Base-by-base conservation (phyloP, 371 early-diverging fungal species). In the Mortierella sp. region DNA sequence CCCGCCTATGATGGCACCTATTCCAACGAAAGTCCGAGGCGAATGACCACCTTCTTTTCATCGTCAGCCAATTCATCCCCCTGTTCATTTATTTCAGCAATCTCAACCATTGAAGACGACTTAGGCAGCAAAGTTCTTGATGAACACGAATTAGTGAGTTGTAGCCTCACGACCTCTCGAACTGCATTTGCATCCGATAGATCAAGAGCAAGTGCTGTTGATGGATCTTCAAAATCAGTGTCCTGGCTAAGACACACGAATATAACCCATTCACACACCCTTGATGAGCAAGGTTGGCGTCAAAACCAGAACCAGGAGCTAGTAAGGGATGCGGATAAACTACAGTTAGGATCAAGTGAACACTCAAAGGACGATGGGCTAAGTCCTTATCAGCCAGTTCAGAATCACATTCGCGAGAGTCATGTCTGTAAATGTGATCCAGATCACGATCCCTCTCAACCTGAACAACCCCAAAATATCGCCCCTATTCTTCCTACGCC, bases 1-100 rank as follows among this genome's bases (percentile, higher is more conserved):
- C 33, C n/a, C 38, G 24, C 19, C 11, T 9, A 38, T 13, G 48
- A 41, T 32, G 22, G 11, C 32, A 36, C 10, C 13, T 32, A 43
- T 1, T 5, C 53, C 4, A 28, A 19, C 24, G 45, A 48, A 22
- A 68, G 69, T 40, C 67, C 71, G 22, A 58, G 65, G 32, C 62
- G 48, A 13, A 36, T 48, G 24, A 36, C 64, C 4, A 45, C 45
- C 11, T 58, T 69, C 48, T 58, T 66, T 33, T 67, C 64, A 22
- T 70, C 74, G 11, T 67, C 70, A 0, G 63, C n/a, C 50, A 65
- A 36, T 10, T 79, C 79, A 5, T 74, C 79, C 13, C 74, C 74
- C 10, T 70, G 79, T 47, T 79, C 70, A 2, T 79, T 79, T 58
- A 64, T 74, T 22, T 79, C 79, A 15, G 74, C 74, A 15, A 60